Conservation (phyloP, 139 green algal species). For the Chlorella sp. region DNA sequence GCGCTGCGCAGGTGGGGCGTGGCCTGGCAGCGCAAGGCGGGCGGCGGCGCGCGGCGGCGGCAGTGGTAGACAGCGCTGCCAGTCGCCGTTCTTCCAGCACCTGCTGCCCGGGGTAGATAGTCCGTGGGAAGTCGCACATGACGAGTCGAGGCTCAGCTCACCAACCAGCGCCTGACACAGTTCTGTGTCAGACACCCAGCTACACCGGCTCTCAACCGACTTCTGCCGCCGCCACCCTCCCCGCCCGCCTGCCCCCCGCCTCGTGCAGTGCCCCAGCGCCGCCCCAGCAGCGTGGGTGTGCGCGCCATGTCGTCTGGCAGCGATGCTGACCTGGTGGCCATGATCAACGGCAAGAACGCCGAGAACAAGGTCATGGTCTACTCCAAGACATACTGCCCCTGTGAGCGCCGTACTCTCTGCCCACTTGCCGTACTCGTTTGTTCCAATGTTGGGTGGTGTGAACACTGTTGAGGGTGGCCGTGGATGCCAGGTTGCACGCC, state of each 20-base stretch:
- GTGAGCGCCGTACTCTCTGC: background rate
- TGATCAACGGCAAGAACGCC: constrained; percentile 38
- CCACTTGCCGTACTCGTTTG: no score
- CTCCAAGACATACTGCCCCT: constrained; percentile 50
- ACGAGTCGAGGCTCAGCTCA: no score
- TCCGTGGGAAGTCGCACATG: no score
- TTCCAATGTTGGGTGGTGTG: no score
- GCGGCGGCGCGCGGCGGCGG: background rate
- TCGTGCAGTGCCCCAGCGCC: background rate
- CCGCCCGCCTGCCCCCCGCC: background rate
- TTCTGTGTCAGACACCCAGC: no score
- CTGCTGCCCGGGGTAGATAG: no score
- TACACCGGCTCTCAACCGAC: no score
- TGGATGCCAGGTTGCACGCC: no score
- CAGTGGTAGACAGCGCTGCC: no score
- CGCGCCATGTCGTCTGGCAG: background rate
- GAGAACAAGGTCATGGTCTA: constrained; percentile 66
- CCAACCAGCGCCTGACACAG: no score
- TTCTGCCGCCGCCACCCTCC: background rate
- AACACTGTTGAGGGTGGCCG: no score
- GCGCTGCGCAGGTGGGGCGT: background rate
- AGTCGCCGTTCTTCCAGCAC: no score
- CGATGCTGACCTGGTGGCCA: background rate
- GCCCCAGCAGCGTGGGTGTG: background rate
- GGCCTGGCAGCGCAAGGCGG: background rate